These are phyloP conservation scores for Arthromyces matolae DNA, from an alignment of 768 basidiomycete species.

Conservation along the genomic window DNA sequence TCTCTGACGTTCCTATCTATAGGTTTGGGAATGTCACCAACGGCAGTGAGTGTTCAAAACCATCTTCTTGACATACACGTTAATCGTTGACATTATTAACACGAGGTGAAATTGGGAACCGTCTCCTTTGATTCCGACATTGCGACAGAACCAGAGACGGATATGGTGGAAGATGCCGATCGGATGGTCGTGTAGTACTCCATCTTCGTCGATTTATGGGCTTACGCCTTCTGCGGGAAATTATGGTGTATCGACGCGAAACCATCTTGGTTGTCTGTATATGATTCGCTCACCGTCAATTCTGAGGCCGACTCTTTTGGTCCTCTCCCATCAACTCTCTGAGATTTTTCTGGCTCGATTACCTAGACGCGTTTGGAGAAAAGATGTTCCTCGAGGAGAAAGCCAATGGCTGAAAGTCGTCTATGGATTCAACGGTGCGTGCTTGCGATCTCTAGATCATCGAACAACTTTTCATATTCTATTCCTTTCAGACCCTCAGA, in stretches of 20 bases:
- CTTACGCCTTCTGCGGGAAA: too few species aligned
- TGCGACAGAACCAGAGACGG: too few species aligned
- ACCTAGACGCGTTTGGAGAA: conserved; percentile 91
- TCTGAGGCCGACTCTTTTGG: conserved; percentile 60
- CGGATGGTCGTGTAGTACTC: too few species aligned
- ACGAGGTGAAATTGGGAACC: too few species aligned
- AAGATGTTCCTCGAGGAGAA: conserved; percentile 76
- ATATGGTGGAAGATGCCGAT: too few species aligned
- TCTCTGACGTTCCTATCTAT: too few species aligned
- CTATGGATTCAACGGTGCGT: conserved; percentile 81
- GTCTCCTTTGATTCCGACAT: too few species aligned
- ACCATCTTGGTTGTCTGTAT: conserved; percentile 71
- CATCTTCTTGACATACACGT: neutral
- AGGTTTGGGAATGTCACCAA: conserved; percentile 91
- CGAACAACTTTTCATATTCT: neutral
- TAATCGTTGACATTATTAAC: too few species aligned
- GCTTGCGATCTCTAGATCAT: neutral
- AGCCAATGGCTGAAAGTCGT: conserved; percentile 90
- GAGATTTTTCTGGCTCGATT: conserved; percentile 95
- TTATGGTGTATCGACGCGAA: conserved; percentile 37
- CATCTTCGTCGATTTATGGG: too few species aligned
- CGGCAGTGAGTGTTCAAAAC: conserved; percentile 67
- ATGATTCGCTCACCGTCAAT: conserved; percentile 61
- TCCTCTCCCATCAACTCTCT: conserved; percentile 49
- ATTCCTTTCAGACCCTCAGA: conserved; percentile 63